Percentiles rank a stretch among this genome's conserved stretches.
These are phyloP conservation scores for Fagopyrum tataricum DNA, from an alignment of 148 eudicot genomes.

Conservation along the genomic window DNA sequence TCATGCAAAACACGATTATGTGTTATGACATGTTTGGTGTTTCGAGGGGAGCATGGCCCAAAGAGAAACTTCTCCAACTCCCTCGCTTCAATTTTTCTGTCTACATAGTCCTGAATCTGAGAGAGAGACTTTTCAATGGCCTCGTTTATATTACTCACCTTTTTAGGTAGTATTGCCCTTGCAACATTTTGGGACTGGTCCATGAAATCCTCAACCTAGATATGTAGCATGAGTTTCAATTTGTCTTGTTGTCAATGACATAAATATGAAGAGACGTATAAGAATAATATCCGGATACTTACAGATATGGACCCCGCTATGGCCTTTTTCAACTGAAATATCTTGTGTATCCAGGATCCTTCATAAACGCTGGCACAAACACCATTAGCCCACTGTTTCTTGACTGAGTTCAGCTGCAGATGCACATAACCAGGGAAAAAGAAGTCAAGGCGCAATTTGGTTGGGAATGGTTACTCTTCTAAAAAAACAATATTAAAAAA, in stretches of 20 bases:
- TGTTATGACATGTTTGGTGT: slow-evolving; percentile 1
- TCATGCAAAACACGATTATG: not conserved
- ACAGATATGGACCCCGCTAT: slow-evolving; percentile 34
- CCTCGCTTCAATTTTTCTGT: slow-evolving; percentile 32
- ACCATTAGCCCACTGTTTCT: slow-evolving; percentile 56
- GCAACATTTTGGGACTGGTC: slow-evolving; percentile 73
- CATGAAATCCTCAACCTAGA: slow-evolving; percentile 80
- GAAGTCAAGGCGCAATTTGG: not conserved
- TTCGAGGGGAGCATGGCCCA: slow-evolving; percentile 21
- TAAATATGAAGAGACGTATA: not conserved
- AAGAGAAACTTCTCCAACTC: slow-evolving; percentile 40
- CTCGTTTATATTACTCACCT: slow-evolving; percentile 35
- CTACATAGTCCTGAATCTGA: slow-evolving; percentile 32
- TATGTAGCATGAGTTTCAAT: slow-evolving; percentile 12
- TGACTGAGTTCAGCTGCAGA: slow-evolving; percentile 58
- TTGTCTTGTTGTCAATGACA: not conserved
- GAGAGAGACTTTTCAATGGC: slow-evolving; percentile 39
- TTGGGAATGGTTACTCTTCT: not conserved
- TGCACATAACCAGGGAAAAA: slow-evolving; percentile 2
- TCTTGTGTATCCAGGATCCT: slow-evolving; percentile 59
- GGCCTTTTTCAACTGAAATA: slow-evolving; percentile 19
- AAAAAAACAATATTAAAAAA: not conserved
- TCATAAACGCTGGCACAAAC: slow-evolving; percentile 64
- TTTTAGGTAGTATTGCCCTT: slow-evolving; percentile 46
- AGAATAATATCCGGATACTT: slow-evolving; percentile 17